phyloP scores from a whole-genome alignment of 192 early-diverging fungal genomes.

The Coemansia sp. region DNA sequence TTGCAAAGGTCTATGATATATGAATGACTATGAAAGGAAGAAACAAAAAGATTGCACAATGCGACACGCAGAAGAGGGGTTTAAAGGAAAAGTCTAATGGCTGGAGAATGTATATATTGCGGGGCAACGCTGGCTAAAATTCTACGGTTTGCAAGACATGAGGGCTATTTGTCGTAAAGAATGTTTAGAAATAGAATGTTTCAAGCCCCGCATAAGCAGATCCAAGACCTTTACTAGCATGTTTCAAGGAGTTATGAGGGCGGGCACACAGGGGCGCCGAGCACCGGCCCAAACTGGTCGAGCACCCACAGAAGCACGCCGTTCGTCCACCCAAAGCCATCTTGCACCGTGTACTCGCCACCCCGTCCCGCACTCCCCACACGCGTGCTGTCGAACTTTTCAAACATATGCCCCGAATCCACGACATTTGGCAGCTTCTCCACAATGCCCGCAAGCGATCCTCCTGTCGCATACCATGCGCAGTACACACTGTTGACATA shows the following conservation, averaged over 20 bases:
- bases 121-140: too few species aligned
- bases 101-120: too few species aligned
- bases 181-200: too few species aligned
- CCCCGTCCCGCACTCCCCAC: slow-evolving; percentile 58
- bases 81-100: too few species aligned
- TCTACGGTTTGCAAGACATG: too few species aligned
- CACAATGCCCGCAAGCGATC: slow-evolving; percentile 55
- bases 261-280: slow-evolving; percentile 21
- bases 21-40: background rate
- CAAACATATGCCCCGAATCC: slow-evolving; percentile 72
- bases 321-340: slow-evolving; percentile 80
- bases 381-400: slow-evolving; percentile 65
- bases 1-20: background rate
- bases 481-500: slow-evolving; percentile 63
- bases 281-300: slow-evolving; percentile 42
- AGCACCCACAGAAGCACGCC: slow-evolving; percentile 67
- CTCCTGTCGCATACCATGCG: slow-evolving; percentile 69
- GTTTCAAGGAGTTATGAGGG: slow-evolving; percentile 7
- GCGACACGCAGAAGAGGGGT: background rate
- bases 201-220: too few species aligned
- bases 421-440: slow-evolving; percentile 31
- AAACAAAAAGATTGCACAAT: background rate
- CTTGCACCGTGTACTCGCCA: slow-evolving; percentile 70
- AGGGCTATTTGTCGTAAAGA: too few species aligned
- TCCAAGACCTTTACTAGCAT: background rate